Percentiles rank a stretch among this genome's conserved stretches.
phyloP scores from a whole-genome alignment of 352 stramenopile genomes.

The Globisporangium canariense region DNA sequence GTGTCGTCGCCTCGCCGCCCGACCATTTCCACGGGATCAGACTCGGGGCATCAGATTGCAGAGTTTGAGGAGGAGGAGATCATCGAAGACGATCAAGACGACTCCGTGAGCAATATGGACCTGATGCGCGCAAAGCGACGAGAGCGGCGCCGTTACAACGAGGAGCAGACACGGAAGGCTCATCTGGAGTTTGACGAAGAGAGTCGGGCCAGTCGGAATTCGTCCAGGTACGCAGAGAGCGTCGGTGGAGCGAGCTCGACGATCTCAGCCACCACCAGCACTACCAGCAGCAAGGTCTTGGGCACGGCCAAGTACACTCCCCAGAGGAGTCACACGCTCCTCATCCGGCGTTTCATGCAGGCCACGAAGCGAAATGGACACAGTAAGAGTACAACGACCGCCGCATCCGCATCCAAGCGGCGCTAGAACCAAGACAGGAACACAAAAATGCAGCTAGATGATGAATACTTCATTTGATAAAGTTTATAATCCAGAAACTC shows the following conservation, averaged over 20 bases:
- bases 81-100: constrained; percentile 22
- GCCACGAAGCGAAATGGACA: constrained; percentile 22
- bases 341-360: constrained; percentile 57
- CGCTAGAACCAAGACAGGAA: background rate
- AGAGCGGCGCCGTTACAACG: constrained; percentile 1
- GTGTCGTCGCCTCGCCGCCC: constrained; percentile 12
- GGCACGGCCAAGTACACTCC: constrained; percentile 61
- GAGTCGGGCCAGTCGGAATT: constrained; percentile 14
- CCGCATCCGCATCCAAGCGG: constrained; percentile 5
- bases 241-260: constrained; percentile 22
- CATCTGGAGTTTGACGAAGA: constrained; percentile 13
- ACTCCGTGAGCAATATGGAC: constrained; percentile 8
- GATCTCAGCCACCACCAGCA: constrained; percentile 14
- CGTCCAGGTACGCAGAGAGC: constrained; percentile 29
- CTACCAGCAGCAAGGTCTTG: constrained; percentile 20
- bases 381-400: background rate
- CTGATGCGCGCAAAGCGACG: constrained; percentile 12
- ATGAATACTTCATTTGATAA: background rate
- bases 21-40: background rate
- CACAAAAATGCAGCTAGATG: constrained; percentile 1
- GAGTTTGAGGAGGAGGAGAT: constrained; percentile 47
- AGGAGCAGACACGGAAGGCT: constrained; percentile 8
- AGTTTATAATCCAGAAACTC: background rate
- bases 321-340: constrained; percentile 42
- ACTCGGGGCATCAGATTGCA: constrained; percentile 15